phyloP scores from a whole-genome alignment of 352 stramenopile species.

The Pythium brassicae region DNA sequence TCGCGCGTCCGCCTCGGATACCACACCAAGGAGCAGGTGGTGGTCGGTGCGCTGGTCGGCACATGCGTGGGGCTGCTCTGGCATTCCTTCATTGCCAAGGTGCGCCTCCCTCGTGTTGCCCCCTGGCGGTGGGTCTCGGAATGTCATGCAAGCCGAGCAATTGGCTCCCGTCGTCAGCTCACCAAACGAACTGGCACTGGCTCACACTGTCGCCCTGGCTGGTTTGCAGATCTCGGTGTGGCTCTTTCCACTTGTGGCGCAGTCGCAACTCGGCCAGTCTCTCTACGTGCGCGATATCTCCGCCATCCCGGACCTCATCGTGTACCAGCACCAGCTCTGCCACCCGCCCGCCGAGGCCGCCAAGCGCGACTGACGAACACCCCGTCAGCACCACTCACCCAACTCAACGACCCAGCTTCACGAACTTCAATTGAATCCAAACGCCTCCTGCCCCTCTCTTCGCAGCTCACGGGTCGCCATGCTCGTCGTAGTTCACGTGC shows the following conservation, averaged over 20 bases:
- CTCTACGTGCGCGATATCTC: constrained; percentile 75
- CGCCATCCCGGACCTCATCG: constrained; percentile 70
- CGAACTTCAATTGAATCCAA: constrained; percentile 15
- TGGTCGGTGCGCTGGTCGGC: constrained; percentile 48
- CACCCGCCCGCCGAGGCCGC: constrained; percentile 1
- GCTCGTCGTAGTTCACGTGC: constrained; percentile 56
- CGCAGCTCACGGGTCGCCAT: not conserved
- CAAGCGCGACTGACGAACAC: constrained; percentile 10
- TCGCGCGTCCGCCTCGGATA: constrained; percentile 79
- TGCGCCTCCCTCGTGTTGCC: constrained; percentile 12
- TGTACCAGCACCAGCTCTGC: constrained; percentile 70
- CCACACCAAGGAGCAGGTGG: constrained; percentile 71
- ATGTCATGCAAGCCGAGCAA: too few species aligned
- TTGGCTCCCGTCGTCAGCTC: too few species aligned
- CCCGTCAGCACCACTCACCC: constrained; percentile 2
- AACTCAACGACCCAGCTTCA: constrained; percentile 3
- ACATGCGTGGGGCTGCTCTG: constrained; percentile 38
- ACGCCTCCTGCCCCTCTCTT: not conserved
- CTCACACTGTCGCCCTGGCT: too few species aligned
- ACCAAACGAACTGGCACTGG: too few species aligned
- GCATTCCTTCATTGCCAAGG: constrained; percentile 37
- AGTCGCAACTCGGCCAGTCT: constrained; percentile 41
- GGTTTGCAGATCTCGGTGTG: constrained; percentile 39
- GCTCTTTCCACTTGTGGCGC: constrained; percentile 56
- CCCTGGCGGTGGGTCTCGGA: too few species aligned